These are phyloP conservation scores for Alternaria arborescens DNA, from an alignment of 2,329 filamentous ascomycete genomes.

Conservation along the genomic window DNA sequence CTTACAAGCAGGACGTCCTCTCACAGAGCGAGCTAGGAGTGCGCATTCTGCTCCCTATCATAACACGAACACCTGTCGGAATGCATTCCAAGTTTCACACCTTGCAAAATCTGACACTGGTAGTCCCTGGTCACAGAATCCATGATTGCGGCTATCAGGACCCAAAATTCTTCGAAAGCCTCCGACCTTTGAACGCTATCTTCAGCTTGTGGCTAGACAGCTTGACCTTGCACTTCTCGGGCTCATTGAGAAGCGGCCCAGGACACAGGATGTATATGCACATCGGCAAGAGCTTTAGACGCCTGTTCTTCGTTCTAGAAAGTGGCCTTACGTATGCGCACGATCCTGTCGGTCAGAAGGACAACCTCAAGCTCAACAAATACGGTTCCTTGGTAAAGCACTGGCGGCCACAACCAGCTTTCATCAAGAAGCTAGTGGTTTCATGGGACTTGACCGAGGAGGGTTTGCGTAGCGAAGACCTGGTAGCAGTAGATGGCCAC, in stretches of 20 bases:
- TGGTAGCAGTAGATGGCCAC: slow-evolving; percentile 1
- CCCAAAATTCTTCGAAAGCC: not conserved
- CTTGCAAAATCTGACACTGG: slow-evolving; percentile 1
- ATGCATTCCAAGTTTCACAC: slow-evolving; percentile 6
- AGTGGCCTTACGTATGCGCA: slow-evolving; percentile 3
- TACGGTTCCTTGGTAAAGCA: not conserved
- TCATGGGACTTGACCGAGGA: slow-evolving; percentile 10
- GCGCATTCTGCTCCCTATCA: not conserved
- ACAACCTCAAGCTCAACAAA: not conserved
- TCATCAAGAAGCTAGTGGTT: not conserved
- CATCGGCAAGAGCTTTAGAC: not conserved
- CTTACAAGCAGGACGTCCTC: not conserved
- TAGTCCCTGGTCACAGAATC: not conserved
- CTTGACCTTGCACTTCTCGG: not conserved
- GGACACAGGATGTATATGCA: no score
- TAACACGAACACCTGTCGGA: not conserved
- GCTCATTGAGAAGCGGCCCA: not conserved
- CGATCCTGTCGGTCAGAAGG: not conserved
- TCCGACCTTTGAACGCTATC: slow-evolving; percentile 6
- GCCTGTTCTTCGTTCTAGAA: slow-evolving; percentile 5
- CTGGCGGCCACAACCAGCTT: slow-evolving; percentile 4
- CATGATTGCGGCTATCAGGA: not conserved
- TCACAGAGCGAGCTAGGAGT: not conserved
- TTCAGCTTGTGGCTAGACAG: slow-evolving; percentile 8
- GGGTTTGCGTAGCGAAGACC: slow-evolving; percentile 5